Evolutionary conservation across 441 rosid genomes (phyloP), one percentile per base, ranked within the genome.

Genomic region (Adansonia gregorii): DNA sequence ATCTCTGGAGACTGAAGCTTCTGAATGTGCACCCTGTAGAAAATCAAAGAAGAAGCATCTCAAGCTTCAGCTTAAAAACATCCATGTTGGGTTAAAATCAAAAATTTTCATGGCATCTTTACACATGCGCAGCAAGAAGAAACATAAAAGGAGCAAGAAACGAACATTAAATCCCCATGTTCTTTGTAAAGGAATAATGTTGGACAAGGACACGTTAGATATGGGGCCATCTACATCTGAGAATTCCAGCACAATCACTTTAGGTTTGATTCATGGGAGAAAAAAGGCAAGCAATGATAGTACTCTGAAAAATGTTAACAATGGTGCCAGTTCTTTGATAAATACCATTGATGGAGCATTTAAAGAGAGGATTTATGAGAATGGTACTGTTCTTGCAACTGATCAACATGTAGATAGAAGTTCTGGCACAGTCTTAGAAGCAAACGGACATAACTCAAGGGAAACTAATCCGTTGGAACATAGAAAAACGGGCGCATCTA

Each of bases 221-320:
- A 76, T 77, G 54, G 89, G 81, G 75, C 89, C 89, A 69, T 89
- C 97, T 66, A 86, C 92, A 49, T 86, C 93, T 78, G 84, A 77
- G 78, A 75, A 74, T n/a, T 73, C 79, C 31, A 49, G 24, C 46
- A 59, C 75, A 27, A 48, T 43, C 75, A 69, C 83, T 43, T 39
- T 69, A 19, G 76, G 71, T 64, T 78, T 86, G 20, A n/a, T 52
- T 79, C 79, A 69, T 24, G 65, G 35, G 49, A 84, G 64, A 76
- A 90, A 83, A 58, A 56, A 60, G 76, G 60, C 10, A 58, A 79
- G 75, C 66, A 78, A 67, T 55, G 73, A 72, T 72, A 69, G 77
- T 49, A 31, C 56, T 82, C 76, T 27, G 46, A 80, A 74, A 67
- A 79, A 74, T 80, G 65, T 20, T 69, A 78, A 45, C 48, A 80